These are phyloP conservation scores for Shiraia sp. DNA, from an alignment of 2,329 filamentous ascomycete genomes.

Conservation along the genomic window DNA sequence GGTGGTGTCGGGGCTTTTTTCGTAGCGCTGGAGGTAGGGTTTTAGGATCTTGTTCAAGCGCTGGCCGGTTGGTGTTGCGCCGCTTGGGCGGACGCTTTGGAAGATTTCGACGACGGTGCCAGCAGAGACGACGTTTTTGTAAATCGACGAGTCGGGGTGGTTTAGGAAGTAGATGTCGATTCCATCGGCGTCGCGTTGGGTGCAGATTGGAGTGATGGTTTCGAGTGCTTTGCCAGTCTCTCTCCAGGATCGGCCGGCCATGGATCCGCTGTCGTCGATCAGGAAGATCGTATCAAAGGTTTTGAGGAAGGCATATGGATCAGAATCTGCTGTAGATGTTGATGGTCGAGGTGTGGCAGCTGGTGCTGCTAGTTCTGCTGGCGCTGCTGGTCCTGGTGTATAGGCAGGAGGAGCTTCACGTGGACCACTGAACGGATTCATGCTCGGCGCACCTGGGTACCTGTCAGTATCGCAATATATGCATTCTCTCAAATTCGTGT, in stretches of 20 bases:
- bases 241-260: constrained; percentile 75
- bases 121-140: constrained; percentile 65
- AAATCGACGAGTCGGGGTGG: constrained; percentile 61
- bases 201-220: constrained; percentile 81
- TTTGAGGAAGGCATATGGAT: constrained; percentile 74
- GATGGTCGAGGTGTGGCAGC: constrained; percentile 2
- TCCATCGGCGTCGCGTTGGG: constrained; percentile 76
- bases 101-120: constrained; percentile 71
- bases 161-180: constrained; percentile 94
- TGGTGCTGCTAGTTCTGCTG: constrained; percentile 2
- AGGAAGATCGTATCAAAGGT: constrained; percentile 87
- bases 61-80: constrained; percentile 74
- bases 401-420: constrained; percentile 51
- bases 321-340: constrained; percentile 35
- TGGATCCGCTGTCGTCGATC: constrained; percentile 89
- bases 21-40: constrained; percentile 68
- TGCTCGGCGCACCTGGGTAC: constrained; percentile 27
- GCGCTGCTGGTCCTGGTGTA: constrained; percentile 31
- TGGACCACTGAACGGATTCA: constrained; percentile 31
- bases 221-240: constrained; percentile 73
- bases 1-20: constrained; percentile 54
- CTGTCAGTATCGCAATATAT: constrained; percentile 4
- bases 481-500: neutral
- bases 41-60: constrained; percentile 72
- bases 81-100: constrained; percentile 63